phyloP scores from a whole-genome alignment of 225 moss, liverwort and hornwort genomes.

The Climacium dendroides region DNA sequence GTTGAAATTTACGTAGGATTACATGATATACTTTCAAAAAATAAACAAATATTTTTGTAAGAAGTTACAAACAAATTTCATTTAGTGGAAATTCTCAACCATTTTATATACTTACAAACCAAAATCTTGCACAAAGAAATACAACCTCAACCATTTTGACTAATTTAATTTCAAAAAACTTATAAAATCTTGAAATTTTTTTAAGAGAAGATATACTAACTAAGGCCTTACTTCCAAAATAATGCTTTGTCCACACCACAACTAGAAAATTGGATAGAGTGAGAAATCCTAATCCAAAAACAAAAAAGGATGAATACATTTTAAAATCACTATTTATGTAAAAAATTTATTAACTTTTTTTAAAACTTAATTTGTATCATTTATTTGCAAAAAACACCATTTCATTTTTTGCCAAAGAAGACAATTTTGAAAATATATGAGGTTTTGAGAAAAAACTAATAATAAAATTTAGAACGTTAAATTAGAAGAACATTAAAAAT shows the following conservation, averaged over 20 bases:
- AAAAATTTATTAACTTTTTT: rapidly evolving
- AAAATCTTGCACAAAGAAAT: neutral
- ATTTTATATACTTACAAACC: neutral
- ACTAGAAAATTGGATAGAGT: neutral
- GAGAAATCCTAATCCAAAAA: neutral
- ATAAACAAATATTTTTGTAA: rapidly evolving
- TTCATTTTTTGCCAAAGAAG: too few species aligned
- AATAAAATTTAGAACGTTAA: neutral
- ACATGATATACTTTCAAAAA: neutral
- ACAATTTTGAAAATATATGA: neutral
- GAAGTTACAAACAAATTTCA: neutral
- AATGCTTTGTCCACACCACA: neutral
- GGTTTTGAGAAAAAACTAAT: neutral
- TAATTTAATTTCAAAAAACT: neutral
- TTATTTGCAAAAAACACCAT: rapidly evolving
- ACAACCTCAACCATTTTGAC: neutral
- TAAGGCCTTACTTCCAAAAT: neutral
- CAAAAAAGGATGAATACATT: too few species aligned
- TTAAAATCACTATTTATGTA: too few species aligned
- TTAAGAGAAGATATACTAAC: neutral
- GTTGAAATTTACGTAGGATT: rapidly evolving
- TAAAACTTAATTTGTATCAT: too few species aligned
- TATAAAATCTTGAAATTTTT: neutral
- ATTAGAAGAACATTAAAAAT: neutral
- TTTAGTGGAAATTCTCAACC: neutral